phyloP scores from a whole-genome alignment of 441 rosid species.

The Populus tomentosa region DNA sequence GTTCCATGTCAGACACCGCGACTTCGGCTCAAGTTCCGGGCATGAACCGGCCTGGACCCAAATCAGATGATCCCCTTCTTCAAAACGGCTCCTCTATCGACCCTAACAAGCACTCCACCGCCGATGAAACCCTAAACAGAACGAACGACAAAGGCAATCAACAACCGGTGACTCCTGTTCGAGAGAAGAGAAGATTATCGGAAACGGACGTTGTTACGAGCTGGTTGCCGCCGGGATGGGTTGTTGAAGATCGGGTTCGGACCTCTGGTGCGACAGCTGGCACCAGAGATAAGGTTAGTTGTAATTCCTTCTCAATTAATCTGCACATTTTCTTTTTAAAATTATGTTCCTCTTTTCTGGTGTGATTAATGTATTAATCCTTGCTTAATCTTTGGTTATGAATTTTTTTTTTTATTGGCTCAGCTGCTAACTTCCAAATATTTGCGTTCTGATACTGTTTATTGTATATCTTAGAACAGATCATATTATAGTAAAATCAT shows the following conservation, averaged over 20 bases:
- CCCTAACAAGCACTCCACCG: background rate
- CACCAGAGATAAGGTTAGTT: constrained; percentile 53
- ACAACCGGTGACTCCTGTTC: constrained; percentile 14
- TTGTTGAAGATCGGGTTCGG: constrained; percentile 55
- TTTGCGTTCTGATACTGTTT: too few relatives aligned
- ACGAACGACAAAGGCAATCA: background rate
- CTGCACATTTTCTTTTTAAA: background rate
- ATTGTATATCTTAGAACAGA: background rate
- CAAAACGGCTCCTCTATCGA: constrained; percentile 32
- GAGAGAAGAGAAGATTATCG: constrained; percentile 8
- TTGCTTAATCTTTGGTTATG: background rate
- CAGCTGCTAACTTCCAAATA: background rate
- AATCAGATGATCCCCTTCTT: constrained; percentile 32
- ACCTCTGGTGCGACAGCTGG: constrained; percentile 71
- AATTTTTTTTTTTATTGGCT: too few relatives aligned
- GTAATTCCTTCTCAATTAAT: background rate
- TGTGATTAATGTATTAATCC: background rate
- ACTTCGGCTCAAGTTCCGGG: constrained; percentile 6
- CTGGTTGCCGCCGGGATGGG: constrained; percentile 80
- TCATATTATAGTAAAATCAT: background rate
- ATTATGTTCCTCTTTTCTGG: background rate
- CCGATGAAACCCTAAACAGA: constrained; percentile 12
- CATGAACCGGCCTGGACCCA: background rate
- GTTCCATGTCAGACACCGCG: constrained; percentile 11
- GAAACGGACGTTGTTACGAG: constrained; percentile 24